phyloP scores from a whole-genome alignment of 2,329 filamentous ascomycete species.

The Colletotrichum echinochloae region DNA sequence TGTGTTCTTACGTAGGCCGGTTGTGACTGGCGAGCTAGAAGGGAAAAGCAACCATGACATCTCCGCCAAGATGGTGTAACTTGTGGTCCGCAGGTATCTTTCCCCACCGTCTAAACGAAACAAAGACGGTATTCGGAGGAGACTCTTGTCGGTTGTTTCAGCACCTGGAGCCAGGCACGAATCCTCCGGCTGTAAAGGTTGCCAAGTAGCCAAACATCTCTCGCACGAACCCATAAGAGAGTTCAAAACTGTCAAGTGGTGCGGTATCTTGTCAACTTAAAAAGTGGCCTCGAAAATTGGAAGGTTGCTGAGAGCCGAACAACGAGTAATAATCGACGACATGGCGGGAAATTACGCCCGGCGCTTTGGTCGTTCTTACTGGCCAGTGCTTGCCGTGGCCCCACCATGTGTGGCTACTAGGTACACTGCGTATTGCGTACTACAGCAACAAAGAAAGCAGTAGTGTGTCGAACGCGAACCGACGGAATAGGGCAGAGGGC shows the following conservation, averaged over 20 bases:
- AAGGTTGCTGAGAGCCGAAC: not conserved
- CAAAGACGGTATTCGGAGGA: conserved; percentile 3
- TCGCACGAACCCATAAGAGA: conserved; percentile 2
- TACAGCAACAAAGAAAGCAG: conserved; percentile 5
- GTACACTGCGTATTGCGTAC: too few relatives aligned
- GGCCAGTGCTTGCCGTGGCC: conserved; percentile 17
- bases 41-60: conserved; percentile 4
- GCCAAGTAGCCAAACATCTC: conserved; percentile 1
- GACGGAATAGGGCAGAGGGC: conserved; percentile 12
- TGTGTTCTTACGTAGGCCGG: not conserved
- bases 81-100: conserved; percentile 5
- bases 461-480: not conserved
- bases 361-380: conserved; percentile 14
- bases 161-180: not conserved
- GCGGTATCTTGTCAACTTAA: not conserved
- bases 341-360: conserved; percentile 26
- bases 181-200: conserved; percentile 15
- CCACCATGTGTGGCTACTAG: conserved; percentile 14
- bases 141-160: conserved; percentile 31
- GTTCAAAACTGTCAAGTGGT: conserved; percentile 13
- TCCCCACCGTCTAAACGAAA: conserved; percentile 17
- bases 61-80: conserved; percentile 18
- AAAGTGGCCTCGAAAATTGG: not conserved
- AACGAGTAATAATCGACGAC: not conserved
- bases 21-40: conserved; percentile 13